Base-by-base conservation (phyloP, 371 early-diverging fungal genomes). In the Chytridium lagenaria region DNA sequence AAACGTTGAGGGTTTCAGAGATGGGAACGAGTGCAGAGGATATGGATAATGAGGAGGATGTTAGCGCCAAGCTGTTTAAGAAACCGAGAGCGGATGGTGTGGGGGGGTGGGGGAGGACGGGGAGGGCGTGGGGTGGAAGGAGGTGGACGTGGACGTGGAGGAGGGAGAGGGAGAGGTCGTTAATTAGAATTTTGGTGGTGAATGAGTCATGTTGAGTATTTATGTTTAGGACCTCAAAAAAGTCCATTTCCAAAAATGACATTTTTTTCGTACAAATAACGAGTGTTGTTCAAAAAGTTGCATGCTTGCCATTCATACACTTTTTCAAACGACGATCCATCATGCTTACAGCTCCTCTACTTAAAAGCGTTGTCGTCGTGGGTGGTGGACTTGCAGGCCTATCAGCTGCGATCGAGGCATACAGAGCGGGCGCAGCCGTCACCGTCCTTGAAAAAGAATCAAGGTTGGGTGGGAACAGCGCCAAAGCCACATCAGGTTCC, bases 1-100 rank as follows among this genome's bases (percentile, higher is more conserved):
- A 74, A 15, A 55, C 10, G 26, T 7, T 19, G 44, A 55, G 7
- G 16, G 55, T 55, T 16, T 10, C 55, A 28, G 55, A 55, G 55
- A 55, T 55, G 55, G 57, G 50, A 1, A 52, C 39, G 23, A 52
- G n/a, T n/a, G n/a, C 50, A 1, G 28, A 51, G 36, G 68, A 66
- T n/a, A 68, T 67, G 49, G 78, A 78, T 61, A 78, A 76, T 50
- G 81, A 77, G 63, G 77, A 70, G 67, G 57, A 44, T 26, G 73
- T 68, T 30, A 51, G 31, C 33, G 75, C 57, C n/a, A 50, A 67
- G 31, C 52, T 77, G 33, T 71, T 77, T 36, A 77, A 73, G 61
- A 76, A 73, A 69, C 38, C 71, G 37, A 16, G 68, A 0, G 64
- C 69, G 16, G 72, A 63, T 40, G 77, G 72, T 23, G 68, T 44